Evolutionary conservation across 768 basidiomycete genomes (phyloP).

Genomic region (Boletus bicolor): DNA sequence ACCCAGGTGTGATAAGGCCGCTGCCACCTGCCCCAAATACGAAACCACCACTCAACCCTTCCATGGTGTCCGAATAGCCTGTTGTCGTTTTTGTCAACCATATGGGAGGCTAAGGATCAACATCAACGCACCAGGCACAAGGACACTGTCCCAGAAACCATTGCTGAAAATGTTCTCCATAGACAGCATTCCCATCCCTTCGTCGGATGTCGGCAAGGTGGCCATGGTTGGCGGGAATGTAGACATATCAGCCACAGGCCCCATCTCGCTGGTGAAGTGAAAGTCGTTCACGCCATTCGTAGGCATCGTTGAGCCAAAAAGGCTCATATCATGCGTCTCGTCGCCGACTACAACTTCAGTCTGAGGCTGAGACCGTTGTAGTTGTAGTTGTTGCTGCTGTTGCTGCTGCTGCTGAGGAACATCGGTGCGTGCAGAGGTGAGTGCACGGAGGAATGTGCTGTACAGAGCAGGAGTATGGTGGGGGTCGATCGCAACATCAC

Average conservation of each 20-base stretch:
- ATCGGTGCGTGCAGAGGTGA: slow-evolving; percentile 54
- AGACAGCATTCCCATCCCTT: slow-evolving; percentile 50
- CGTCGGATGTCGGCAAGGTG: slow-evolving; percentile 41
- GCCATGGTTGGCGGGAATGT: slow-evolving; percentile 90
- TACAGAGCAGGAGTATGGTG: slow-evolving; percentile 91
- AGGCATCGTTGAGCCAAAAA: slow-evolving; percentile 24
- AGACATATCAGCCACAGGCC: slow-evolving; percentile 74
- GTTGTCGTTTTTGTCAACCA: slow-evolving; percentile 5
- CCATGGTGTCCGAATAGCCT: slow-evolving; percentile 80
- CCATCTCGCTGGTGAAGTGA: slow-evolving; percentile 81
- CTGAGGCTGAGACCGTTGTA: slow-evolving; percentile 17
- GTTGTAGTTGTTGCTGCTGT: slow-evolving; percentile 17
- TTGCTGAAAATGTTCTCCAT: slow-evolving; percentile 81
- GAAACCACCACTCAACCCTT: slow-evolving; percentile 82
- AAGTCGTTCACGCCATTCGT: slow-evolving; percentile 44
- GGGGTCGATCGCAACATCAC: slow-evolving; percentile 70
- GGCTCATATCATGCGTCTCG: slow-evolving; percentile 27
- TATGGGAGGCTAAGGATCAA: not conserved
- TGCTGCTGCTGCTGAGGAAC: slow-evolving; percentile 25
- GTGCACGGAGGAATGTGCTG: slow-evolving; percentile 74
- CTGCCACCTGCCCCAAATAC: slow-evolving; percentile 82
- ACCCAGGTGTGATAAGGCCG: slow-evolving; percentile 74
- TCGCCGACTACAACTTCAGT: slow-evolving; percentile 19
- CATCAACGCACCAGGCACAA: slow-evolving; percentile 69
- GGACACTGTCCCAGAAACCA: slow-evolving; percentile 85